Base-by-base conservation (phyloP, 768 basidiomycete species). In the Agaricus subrufescens region DNA sequence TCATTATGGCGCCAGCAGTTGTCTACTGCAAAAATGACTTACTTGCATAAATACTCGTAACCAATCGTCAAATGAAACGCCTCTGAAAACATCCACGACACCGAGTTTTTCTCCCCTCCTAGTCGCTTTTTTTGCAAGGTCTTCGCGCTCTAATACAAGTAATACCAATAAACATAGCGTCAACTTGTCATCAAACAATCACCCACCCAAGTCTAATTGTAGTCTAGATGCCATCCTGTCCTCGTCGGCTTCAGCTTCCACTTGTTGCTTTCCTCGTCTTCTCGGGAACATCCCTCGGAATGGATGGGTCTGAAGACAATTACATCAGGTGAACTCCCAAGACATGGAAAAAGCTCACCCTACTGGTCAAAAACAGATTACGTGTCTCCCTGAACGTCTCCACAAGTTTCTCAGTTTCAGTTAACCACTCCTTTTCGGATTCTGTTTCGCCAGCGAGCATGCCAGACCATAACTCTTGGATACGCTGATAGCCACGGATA, bases 351-450 rank as follows among this genome's bases (percentile, higher is more conserved):
- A 42, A 54, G 70, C 84, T 62, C 58, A 94, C 94, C 62, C 86
- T 73, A 29, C 86, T 86, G 2, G 87, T 84, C 62, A 87, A 77
- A 66, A 96, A 99, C 60, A 98, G 66, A 58, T 85, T 82, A 58
- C 86, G 80, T 0, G 94, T 94, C 72, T 94, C 87, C 51, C 96
- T 75, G 71, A 94, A 98, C 67, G 83, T 86, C 58, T 97, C 94
- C 3, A 97, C 80, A 46, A 99, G 74, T 62, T 83, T 87, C 65
- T 92, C 91, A 0, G 93, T 92, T 62, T 92, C 86, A 29, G 86
- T 65, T 60, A 96, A 72, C 89, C 94, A 98, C 62, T 87, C 82
- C 50, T 81, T 76, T 55, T 82, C 75, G 3, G 83, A 81, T 12
- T 81, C 80, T 3, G 73, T 67, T 8, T 67, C 75, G 5, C 67